Conservation (phyloP, 2,329 filamentous ascomycete species). For the Neopestalotiopsis sp. region DNA sequence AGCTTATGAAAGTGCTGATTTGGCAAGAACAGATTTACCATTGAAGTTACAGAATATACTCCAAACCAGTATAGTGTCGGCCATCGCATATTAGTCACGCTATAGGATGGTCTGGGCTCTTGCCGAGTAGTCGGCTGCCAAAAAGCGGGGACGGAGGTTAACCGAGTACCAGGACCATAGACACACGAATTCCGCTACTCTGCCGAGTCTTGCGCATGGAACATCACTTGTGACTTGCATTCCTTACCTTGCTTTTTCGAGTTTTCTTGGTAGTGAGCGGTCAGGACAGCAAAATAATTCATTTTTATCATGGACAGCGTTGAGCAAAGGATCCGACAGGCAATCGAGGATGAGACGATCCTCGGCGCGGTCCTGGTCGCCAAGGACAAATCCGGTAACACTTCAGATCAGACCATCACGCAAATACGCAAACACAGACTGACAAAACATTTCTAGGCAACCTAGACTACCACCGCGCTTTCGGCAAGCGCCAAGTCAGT, state of each 20-base stretch:
- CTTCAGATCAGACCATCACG: neutral
- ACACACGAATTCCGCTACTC: neutral
- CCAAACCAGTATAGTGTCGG: neutral
- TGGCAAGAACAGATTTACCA: no score
- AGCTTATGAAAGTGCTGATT: no score
- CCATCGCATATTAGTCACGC: neutral
- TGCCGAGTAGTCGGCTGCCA: neutral
- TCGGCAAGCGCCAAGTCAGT: constrained; percentile 19
- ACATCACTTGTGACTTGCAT: neutral
- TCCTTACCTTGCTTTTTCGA: neutral
- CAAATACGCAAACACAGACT: neutral
- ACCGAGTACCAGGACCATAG: neutral
- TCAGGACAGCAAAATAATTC: neutral
- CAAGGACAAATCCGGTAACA: constrained; percentile 24
- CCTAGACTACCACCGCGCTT: constrained; percentile 23
- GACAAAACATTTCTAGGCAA: constrained; percentile 21
- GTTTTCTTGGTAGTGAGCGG: neutral
- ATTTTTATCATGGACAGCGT: constrained; percentile 21
- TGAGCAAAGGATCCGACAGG: constrained; percentile 21
- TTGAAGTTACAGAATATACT: neutral
- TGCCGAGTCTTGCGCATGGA: neutral
- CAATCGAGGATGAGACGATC: constrained; percentile 20
- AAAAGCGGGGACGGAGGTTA: neutral
- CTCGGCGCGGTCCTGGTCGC: constrained; percentile 25
- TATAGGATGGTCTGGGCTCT: neutral